phyloP scores from a whole-genome alignment of 2,329 filamentous ascomycete genomes.

The Fusarium buharicum region DNA sequence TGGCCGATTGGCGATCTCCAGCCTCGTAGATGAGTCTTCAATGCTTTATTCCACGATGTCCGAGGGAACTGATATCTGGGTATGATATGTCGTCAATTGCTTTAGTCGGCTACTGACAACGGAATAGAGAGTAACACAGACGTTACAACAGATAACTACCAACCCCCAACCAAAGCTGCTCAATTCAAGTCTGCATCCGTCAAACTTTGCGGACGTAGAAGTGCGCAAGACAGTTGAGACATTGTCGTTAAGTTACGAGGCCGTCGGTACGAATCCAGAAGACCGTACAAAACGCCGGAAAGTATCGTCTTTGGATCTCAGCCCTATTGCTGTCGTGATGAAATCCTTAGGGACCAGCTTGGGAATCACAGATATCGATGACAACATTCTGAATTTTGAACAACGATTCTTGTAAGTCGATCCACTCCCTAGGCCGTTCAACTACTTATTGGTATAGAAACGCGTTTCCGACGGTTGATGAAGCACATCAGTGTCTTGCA shows the following conservation, averaged over 20 bases:
- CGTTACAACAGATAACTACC: constrained; percentile 45
- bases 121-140: constrained; percentile 46
- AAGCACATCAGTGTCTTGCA: constrained; percentile 61
- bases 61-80: constrained; percentile 56
- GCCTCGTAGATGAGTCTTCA: constrained; percentile 56
- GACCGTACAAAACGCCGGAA: constrained; percentile 48
- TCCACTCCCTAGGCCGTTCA: background rate
- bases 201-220: constrained; percentile 45
- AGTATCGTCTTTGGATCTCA: constrained; percentile 27
- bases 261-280: constrained; percentile 36
- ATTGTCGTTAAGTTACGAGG: constrained; percentile 44
- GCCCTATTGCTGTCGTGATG: constrained; percentile 37
- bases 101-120: constrained; percentile 34
- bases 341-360: constrained; percentile 47
- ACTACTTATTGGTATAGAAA: constrained; percentile 47
- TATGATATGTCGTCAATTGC: constrained; percentile 43
- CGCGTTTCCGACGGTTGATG: constrained; percentile 58
- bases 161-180: constrained; percentile 31
- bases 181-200: constrained; percentile 43
- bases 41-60: constrained; percentile 48
- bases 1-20: constrained; percentile 55
- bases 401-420: constrained; percentile 60
- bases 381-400: constrained; percentile 47
- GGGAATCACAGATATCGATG: constrained; percentile 36
- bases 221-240: constrained; percentile 46